These are phyloP conservation scores for Leccinum sublutescens DNA, from an alignment of 768 basidiomycete genomes.

Conservation along the genomic window DNA sequence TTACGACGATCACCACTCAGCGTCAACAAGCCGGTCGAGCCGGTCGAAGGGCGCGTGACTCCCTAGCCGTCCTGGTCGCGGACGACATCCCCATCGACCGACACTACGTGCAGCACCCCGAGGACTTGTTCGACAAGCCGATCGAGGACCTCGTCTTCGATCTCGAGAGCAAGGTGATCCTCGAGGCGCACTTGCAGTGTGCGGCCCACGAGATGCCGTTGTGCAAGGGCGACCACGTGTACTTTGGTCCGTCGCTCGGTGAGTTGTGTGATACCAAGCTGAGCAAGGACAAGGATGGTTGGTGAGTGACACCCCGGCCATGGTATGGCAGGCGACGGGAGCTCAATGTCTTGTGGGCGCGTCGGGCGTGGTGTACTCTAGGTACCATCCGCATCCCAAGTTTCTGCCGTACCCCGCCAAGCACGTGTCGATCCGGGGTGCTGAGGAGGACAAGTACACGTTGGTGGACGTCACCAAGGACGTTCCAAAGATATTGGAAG, in stretches of 20 bases:
- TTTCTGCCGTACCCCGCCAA: conserved; percentile 75
- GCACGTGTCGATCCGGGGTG: conserved; percentile 72
- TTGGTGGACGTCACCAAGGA: conserved; percentile 61
- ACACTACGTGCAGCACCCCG: conserved; percentile 68
- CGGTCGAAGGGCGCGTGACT: conserved; percentile 77
- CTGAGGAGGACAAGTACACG: conserved; percentile 74
- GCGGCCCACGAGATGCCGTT: conserved; percentile 86
- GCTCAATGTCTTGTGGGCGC: background rate
- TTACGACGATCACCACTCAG: conserved; percentile 35
- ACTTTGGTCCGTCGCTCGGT: conserved; percentile 65
- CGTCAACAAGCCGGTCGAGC: conserved; percentile 89
- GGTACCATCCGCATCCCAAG: conserved; percentile 82
- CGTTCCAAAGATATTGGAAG: conserved; percentile 57
- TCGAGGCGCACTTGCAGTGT: conserved; percentile 87
- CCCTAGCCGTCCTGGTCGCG: conserved; percentile 71
- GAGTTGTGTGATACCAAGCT: conserved; percentile 63
- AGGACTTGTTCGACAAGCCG: conserved; percentile 63
- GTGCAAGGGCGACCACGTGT: conserved; percentile 57
- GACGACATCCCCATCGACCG: conserved; percentile 70
- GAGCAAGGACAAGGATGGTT: conserved; percentile 72
- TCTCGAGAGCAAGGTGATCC: conserved; percentile 66
- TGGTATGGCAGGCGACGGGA: background rate
- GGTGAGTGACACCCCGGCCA: conserved; percentile 42
- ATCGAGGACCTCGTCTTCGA: conserved; percentile 68
- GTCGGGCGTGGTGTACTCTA: conserved; percentile 23